Evolutionary conservation across 2,329 filamentous ascomycete species (phyloP).

Genomic region (Rutstroemia sp.): DNA sequence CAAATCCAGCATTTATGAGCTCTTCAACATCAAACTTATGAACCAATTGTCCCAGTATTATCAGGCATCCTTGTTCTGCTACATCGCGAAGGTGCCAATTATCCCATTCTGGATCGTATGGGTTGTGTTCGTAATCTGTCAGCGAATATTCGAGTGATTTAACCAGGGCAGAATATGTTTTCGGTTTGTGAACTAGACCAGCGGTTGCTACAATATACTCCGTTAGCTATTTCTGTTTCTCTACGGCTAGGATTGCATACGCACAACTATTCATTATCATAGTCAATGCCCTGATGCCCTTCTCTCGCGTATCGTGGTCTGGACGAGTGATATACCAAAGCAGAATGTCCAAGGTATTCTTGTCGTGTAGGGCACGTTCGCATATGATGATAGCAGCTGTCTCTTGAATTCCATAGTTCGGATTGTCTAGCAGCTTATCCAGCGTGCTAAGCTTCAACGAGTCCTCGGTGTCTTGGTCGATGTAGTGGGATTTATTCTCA

Average conservation of each 20-base stretch:
- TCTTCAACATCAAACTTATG: conserved; percentile 51
- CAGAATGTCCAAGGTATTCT: conserved; percentile 40
- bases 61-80: conserved; percentile 51
- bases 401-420: conserved; percentile 65
- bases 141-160: conserved; percentile 51
- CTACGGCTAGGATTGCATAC: conserved; percentile 8
- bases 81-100: conserved; percentile 57
- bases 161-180: conserved; percentile 43
- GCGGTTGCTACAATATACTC: conserved; percentile 13
- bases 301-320: conserved; percentile 52
- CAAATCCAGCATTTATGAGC: conserved; percentile 55
- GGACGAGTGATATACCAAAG: conserved; percentile 51
- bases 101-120: conserved; percentile 51
- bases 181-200: conserved; percentile 23
- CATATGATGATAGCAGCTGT: conserved; percentile 54
- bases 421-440: conserved; percentile 59
- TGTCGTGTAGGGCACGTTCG: conserved; percentile 52
- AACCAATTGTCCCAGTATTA: conserved; percentile 37
- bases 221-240: conserved; percentile 6
- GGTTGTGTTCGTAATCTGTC: conserved; percentile 41
- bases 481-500: conserved; percentile 62
- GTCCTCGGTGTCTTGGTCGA: conserved; percentile 69
- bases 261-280: conserved; percentile 45
- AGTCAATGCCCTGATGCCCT: conserved; percentile 47
- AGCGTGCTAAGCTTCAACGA: conserved; percentile 60